Percentiles rank a stretch among this genome's conserved stretches.
Conservation (phyloP, 2,329 filamentous ascomycete species). For the Dactylella cylindrospora region DNA sequence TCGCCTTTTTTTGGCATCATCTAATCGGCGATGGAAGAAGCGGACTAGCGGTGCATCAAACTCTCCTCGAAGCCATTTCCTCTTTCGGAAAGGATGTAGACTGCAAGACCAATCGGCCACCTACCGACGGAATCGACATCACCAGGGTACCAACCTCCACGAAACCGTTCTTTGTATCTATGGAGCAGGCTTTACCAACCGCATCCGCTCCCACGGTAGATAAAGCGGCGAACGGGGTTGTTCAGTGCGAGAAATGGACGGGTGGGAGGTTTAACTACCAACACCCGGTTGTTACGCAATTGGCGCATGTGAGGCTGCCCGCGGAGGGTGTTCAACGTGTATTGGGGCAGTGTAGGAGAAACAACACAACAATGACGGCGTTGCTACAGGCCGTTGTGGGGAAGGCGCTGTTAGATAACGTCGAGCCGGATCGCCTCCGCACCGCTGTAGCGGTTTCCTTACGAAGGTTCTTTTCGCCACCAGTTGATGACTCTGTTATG, state of each 20-base stretch:
- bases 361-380: slow-evolving; percentile 28
- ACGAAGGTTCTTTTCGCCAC: slow-evolving; percentile 23
- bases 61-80: slow-evolving; percentile 15
- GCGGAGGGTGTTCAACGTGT: slow-evolving; percentile 4
- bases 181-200: slow-evolving; percentile 19
- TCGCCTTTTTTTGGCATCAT: slow-evolving; percentile 34
- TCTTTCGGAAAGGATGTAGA: slow-evolving; percentile 10
- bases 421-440: slow-evolving; percentile 16
- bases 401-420: slow-evolving; percentile 12
- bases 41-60: slow-evolving; percentile 16
- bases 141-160: slow-evolving; percentile 7
- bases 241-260: slow-evolving; percentile 23
- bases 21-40: slow-evolving; percentile 29
- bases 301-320: slow-evolving; percentile 21
- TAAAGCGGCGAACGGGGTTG: neutral
- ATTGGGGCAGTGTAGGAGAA: slow-evolving; percentile 11
- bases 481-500: slow-evolving; percentile 29
- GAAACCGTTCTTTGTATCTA: slow-evolving; percentile 17
- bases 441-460: slow-evolving; percentile 29
- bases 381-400: slow-evolving; percentile 29
- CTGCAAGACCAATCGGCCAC: slow-evolving; percentile 23
- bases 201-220: neutral
- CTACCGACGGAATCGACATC: neutral
- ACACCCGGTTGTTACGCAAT: slow-evolving; percentile 9
- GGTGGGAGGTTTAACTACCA: slow-evolving; percentile 16